phyloP scores from a whole-genome alignment of 2,329 filamentous ascomycete genomes.

The Acrocalymma vagum region DNA sequence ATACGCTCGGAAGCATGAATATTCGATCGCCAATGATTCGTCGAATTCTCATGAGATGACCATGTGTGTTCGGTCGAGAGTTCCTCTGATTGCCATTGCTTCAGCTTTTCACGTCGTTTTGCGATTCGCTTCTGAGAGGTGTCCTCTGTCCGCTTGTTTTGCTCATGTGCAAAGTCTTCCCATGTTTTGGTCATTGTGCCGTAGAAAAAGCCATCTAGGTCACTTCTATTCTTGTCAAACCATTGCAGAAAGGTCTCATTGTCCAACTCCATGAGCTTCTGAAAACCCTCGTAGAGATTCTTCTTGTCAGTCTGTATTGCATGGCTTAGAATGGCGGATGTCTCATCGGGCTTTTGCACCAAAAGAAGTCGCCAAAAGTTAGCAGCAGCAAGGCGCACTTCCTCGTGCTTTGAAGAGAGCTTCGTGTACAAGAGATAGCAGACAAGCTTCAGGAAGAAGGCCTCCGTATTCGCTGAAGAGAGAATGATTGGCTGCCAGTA shows the following conservation, averaged over 20 bases:
- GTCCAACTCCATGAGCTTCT: slow-evolving; percentile 85
- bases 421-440: slow-evolving; percentile 95
- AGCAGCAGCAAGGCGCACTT: slow-evolving; percentile 78
- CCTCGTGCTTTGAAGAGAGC: slow-evolving; percentile 73
- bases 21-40: slow-evolving; percentile 92
- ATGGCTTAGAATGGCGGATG: slow-evolving; percentile 75
- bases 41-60: slow-evolving; percentile 84
- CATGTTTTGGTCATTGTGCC: slow-evolving; percentile 81
- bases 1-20: slow-evolving; percentile 92
- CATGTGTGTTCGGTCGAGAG: slow-evolving; percentile 74
- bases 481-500: slow-evolving; percentile 97
- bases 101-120: slow-evolving; percentile 84
- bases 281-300: slow-evolving; percentile 77
- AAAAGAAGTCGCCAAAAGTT: slow-evolving; percentile 91
- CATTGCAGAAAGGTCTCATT: slow-evolving; percentile 87
- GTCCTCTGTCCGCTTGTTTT: slow-evolving; percentile 83
- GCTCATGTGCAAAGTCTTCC: slow-evolving; percentile 84
- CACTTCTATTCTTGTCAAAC: slow-evolving; percentile 82
- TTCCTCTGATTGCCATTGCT: slow-evolving; percentile 78
- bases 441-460: slow-evolving; percentile 83
- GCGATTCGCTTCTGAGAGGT: slow-evolving; percentile 73
- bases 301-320: slow-evolving; percentile 75
- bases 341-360: slow-evolving; percentile 90
- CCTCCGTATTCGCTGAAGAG: slow-evolving; percentile 77
- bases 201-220: slow-evolving; percentile 84